Percentiles rank a stretch among this genome's conserved stretches.
Conservation (phyloP, 2,329 filamentous ascomycete genomes). For the Scorias spongiosa region DNA sequence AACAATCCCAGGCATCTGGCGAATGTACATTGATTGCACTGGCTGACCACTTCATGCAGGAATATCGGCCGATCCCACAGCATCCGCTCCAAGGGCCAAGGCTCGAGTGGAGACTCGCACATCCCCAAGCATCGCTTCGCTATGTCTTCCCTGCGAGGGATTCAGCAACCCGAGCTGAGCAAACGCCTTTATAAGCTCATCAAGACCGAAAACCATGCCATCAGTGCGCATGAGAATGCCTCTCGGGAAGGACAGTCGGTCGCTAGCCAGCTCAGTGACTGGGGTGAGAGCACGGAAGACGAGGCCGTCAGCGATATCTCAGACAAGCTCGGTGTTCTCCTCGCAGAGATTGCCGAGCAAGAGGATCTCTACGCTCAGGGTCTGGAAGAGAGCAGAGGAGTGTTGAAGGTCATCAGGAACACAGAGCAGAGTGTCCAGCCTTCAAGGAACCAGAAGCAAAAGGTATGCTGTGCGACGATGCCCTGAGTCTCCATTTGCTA, state of each 20-base stretch:
- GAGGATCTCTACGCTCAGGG: conserved; percentile 78
- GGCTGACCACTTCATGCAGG: conserved; percentile 2
- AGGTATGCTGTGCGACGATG: conserved; percentile 27
- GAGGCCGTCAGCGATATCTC: conserved; percentile 77
- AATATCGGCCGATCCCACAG: conserved; percentile 47
- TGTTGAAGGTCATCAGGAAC: conserved; percentile 86
- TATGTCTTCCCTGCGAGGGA: conserved; percentile 71
- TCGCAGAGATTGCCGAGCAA: conserved; percentile 86
- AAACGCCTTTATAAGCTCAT: conserved; percentile 82
- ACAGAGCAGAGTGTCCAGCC: conserved; percentile 93
- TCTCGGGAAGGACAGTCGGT: conserved; percentile 72
- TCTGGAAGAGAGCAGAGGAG: conserved; percentile 66
- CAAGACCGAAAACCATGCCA: conserved; percentile 85
- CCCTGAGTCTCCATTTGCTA: not conserved
- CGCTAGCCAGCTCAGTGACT: conserved; percentile 83
- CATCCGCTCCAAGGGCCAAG: conserved; percentile 49
- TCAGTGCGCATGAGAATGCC: conserved; percentile 69
- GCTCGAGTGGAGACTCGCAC: conserved; percentile 27
- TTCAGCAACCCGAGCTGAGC: conserved; percentile 73
- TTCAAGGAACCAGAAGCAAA: conserved; percentile 69
- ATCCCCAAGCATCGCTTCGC: conserved; percentile 56
- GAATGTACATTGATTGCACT: too few species aligned
- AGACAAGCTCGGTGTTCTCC: conserved; percentile 86
- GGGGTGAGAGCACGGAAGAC: conserved; percentile 85
- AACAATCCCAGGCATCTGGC: too few species aligned